phyloP scores from a whole-genome alignment of 2,329 filamentous ascomycete genomes.

The Fusarium sp. region DNA sequence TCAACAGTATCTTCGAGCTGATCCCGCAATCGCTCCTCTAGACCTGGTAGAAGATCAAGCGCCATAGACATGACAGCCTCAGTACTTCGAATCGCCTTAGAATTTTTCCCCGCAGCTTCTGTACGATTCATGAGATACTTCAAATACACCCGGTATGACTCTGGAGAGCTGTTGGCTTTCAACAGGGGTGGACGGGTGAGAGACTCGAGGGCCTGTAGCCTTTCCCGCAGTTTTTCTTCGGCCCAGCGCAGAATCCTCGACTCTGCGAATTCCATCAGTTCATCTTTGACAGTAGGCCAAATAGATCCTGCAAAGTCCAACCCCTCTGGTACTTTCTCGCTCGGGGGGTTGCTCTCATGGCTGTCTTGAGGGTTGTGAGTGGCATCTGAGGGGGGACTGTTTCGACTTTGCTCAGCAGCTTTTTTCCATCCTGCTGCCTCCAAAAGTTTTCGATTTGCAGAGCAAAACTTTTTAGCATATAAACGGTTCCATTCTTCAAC shows the following conservation, averaged over 20 bases:
- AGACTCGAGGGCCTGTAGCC: not conserved
- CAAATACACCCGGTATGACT: not conserved
- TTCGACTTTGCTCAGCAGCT: not conserved
- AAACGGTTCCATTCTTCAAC: not conserved
- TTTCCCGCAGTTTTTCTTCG: not conserved
- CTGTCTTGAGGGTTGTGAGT: not conserved
- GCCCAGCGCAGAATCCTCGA: not conserved
- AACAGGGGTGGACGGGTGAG: not conserved
- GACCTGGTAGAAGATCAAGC: not conserved
- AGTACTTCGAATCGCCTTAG: fast-evolving
- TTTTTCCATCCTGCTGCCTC: not conserved
- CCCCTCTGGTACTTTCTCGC: fast-evolving
- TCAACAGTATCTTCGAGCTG: not conserved
- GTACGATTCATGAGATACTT: not conserved
- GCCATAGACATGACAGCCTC: slow-evolving; percentile 5
- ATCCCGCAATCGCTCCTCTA: not conserved
- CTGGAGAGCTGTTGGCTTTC: not conserved
- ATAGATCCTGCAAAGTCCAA: not conserved
- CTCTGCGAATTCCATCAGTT: not conserved
- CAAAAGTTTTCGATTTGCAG: fast-evolving
- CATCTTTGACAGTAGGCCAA: not conserved
- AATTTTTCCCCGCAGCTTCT: not conserved
- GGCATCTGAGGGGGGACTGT: fast-evolving
- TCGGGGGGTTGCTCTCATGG: fast-evolving
- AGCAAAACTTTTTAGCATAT: not conserved